Conservation (phyloP, 768 basidiomycete genomes). For the Tubosaeta brunneosetosa region DNA sequence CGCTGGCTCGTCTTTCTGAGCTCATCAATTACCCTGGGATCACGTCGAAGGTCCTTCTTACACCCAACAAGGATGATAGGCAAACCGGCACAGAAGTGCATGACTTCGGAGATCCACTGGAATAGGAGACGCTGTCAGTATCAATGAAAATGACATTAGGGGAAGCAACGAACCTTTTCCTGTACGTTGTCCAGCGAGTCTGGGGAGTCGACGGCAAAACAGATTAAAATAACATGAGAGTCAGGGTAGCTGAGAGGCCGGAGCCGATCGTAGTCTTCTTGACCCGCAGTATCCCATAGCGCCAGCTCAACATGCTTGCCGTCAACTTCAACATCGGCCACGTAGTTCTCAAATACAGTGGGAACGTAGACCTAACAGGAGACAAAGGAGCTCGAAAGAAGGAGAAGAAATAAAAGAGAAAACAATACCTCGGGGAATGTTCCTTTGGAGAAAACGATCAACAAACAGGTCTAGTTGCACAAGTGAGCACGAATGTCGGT, state of each 20-base stretch:
- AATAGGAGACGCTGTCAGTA: constrained; percentile 8
- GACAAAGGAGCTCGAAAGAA: neutral
- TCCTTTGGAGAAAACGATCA: constrained; percentile 96
- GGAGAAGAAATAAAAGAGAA: neutral
- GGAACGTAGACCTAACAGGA: constrained; percentile 87
- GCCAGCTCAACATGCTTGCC: constrained; percentile 98
- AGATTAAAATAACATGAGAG: constrained; percentile 99
- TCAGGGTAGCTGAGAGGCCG: constrained; percentile 97
- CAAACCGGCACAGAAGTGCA: constrained; percentile 92
- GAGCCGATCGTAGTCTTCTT: constrained; percentile 98
- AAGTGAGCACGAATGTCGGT: constrained; percentile 16
- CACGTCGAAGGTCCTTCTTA: constrained; percentile 97
- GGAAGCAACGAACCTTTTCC: constrained; percentile 76
- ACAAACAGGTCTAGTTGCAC: constrained; percentile 69
- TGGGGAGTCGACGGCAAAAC: constrained; percentile 96
- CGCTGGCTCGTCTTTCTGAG: constrained; percentile 91
- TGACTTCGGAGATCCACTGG: constrained; percentile 98
- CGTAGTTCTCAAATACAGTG: constrained; percentile 99
- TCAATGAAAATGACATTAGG: neutral
- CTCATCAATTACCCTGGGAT: constrained; percentile 90
- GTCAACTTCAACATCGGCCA: constrained; percentile 97
- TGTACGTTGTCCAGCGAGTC: constrained; percentile 99
- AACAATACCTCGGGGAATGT: constrained; percentile 83
- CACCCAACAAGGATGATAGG: constrained; percentile 98
- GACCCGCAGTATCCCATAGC: constrained; percentile 99